Percentiles rank a stretch among this genome's conserved stretches.
Evolutionary conservation across 495 filamentous ascomycete species (phyloP).

Genomic region (Aspergillus steynii): DNA sequence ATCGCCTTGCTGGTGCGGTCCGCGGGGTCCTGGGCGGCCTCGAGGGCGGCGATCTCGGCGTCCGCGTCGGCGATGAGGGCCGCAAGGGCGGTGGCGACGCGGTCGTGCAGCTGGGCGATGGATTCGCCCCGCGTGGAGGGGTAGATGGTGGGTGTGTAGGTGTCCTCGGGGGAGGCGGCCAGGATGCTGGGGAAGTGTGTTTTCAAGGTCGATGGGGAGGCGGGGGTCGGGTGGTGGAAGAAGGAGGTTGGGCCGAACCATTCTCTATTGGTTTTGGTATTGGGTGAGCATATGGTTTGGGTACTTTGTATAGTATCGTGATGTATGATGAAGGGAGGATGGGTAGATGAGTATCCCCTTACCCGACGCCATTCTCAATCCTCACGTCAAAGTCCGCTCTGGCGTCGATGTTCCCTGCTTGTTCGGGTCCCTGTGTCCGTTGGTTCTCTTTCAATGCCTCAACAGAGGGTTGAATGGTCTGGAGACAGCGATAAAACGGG

Average conservation of each 20-base stretch:
- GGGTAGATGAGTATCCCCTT: constrained; percentile 10
- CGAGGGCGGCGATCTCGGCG: constrained; percentile 41
- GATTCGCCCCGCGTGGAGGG: constrained; percentile 75
- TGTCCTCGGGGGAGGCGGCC: constrained; percentile 38
- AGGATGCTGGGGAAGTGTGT: constrained; percentile 62
- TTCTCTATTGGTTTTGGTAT: constrained; percentile 53
- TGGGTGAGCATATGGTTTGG: not conserved
- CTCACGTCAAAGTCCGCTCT: constrained; percentile 51
- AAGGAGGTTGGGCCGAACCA: constrained; percentile 73
- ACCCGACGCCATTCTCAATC: constrained; percentile 75
- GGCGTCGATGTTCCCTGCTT: constrained; percentile 7
- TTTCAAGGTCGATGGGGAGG: constrained; percentile 55
- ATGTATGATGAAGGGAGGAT: not conserved
- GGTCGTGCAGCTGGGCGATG: constrained; percentile 74
- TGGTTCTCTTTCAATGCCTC: constrained; percentile 46
- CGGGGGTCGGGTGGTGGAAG: constrained; percentile 84
- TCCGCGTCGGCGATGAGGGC: constrained; percentile 74
- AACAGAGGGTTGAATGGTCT: constrained; percentile 76
- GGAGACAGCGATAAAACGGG: constrained; percentile 89
- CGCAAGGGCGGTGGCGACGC: constrained; percentile 68
- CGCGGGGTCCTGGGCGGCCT: constrained; percentile 23
- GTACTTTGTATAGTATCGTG: not conserved
- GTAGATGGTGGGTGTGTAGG: constrained; percentile 58
- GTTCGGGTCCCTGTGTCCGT: not conserved
- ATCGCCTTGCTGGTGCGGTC: constrained; percentile 55